A percentile compares a stretch with the other conserved stretches of the same genome.
Evolutionary conservation across 2,329 filamentous ascomycete genomes (phyloP).

Genomic region (Diaporthe sp.): DNA sequence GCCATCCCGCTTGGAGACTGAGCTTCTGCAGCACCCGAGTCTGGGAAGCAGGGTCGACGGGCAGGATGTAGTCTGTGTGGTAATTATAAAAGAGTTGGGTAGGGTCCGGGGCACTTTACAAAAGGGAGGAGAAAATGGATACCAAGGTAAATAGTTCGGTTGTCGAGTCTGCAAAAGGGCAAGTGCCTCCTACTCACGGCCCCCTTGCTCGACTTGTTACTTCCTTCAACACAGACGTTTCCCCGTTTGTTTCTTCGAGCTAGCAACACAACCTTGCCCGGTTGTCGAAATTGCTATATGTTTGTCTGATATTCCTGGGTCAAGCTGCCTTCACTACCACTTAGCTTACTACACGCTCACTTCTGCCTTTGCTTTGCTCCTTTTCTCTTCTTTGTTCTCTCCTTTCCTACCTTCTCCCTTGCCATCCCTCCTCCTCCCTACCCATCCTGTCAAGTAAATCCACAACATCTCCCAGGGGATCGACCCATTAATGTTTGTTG

Average conservation of each 20-base stretch:
- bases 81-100: constrained; percentile 33
- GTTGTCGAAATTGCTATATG: constrained; percentile 32
- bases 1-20: no score
- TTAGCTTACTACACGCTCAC: not conserved
- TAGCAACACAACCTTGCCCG: constrained; percentile 17
- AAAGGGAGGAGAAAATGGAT: constrained; percentile 34
- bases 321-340: not conserved
- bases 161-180: constrained; percentile 35
- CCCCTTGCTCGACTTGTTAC: constrained; percentile 17
- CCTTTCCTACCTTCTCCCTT: not conserved
- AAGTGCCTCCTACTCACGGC: constrained; percentile 33
- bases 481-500: not conserved
- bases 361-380: not conserved
- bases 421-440: not conserved
- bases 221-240: constrained; percentile 19
- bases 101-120: constrained; percentile 37
- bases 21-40: not conserved
- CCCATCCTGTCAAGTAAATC: not conserved
- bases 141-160: constrained; percentile 37
- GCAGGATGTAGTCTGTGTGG: constrained; percentile 31
- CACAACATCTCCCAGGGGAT: not conserved
- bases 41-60: not conserved
- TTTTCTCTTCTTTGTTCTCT: not conserved
- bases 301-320: constrained; percentile 6
- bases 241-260: constrained; percentile 15